Conservation (phyloP, 495 filamentous ascomycete genomes). For the Podospora sp. region DNA sequence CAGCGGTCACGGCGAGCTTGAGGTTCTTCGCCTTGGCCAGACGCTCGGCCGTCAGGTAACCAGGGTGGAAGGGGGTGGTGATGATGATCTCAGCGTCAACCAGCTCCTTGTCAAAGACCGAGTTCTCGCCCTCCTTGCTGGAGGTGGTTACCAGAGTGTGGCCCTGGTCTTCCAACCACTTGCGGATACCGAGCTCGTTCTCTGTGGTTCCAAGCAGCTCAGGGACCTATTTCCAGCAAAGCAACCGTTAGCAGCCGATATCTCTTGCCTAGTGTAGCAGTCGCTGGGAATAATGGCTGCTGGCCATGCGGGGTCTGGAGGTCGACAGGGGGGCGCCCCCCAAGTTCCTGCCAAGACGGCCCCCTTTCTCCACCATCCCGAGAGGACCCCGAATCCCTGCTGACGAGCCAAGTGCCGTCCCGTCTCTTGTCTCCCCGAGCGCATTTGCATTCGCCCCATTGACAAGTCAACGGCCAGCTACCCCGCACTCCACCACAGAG, state of each 20-base stretch:
- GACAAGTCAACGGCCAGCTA: slow-evolving; percentile 7
- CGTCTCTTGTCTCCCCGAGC: slow-evolving; percentile 4
- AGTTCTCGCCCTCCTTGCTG: slow-evolving; percentile 92
- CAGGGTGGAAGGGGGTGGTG: slow-evolving; percentile 98
- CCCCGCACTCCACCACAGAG: slow-evolving; percentile 11
- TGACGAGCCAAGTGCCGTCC: slow-evolving; percentile 18
- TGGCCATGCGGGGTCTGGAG: background rate
- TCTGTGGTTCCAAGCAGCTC: slow-evolving; percentile 90
- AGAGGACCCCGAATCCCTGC: slow-evolving; percentile 11
- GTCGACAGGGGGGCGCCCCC: background rate
- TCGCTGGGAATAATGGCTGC: too few relatives aligned
- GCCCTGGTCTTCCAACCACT: slow-evolving; percentile 95
- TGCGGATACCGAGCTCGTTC: slow-evolving; percentile 94
- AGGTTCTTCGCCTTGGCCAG: slow-evolving; percentile 98
- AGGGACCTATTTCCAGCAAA: slow-evolving; percentile 60
- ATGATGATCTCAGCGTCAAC: slow-evolving; percentile 98
- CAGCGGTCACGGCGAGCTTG: slow-evolving; percentile 93
- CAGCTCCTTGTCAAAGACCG: slow-evolving; percentile 90
- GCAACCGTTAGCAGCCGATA: background rate
- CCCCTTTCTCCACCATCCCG: slow-evolving; percentile 19
- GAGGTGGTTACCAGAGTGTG: slow-evolving; percentile 96
- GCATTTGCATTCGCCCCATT: slow-evolving; percentile 1
- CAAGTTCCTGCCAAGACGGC: slow-evolving; percentile 11
- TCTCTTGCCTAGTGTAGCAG: background rate
- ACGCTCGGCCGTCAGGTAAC: slow-evolving; percentile 95